Conservation (phyloP, 805 yeast species). For the Starmerella riodocensis region DNA sequence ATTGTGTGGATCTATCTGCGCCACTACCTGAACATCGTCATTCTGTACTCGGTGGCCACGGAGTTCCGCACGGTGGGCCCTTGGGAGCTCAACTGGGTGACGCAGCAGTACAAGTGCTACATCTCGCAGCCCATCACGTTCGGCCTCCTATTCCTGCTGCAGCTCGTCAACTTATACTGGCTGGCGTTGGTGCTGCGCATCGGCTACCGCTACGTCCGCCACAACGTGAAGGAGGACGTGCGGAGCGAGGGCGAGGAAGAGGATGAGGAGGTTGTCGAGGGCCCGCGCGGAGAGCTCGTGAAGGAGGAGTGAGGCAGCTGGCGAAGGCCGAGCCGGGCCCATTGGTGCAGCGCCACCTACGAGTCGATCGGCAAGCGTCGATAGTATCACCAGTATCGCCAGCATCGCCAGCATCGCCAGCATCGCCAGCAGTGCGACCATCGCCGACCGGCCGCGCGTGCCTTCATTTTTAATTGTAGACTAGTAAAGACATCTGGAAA, state of each 20-base stretch:
- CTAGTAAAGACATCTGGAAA: too few species aligned
- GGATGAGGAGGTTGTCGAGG: slow-evolving; percentile 25
- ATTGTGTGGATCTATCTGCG: slow-evolving; percentile 75
- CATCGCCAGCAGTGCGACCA: too few species aligned
- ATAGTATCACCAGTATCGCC: too few species aligned
- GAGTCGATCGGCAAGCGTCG: too few species aligned
- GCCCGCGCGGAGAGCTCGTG: slow-evolving; percentile 18
- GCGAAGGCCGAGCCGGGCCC: too few species aligned
- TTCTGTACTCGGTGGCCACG: slow-evolving; percentile 47
- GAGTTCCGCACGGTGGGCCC: slow-evolving; percentile 80
- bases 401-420: too few species aligned
- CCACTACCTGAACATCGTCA: slow-evolving; percentile 68
- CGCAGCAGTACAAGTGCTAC: slow-evolving; percentile 94
- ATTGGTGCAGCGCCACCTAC: too few species aligned
- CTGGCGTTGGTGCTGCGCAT: slow-evolving; percentile 68
- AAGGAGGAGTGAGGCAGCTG: too few species aligned
- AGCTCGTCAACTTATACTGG: slow-evolving; percentile 82
- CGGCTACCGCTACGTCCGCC: slow-evolving; percentile 47
- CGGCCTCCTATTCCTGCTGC: slow-evolving; percentile 60
- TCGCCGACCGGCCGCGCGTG: too few species aligned
- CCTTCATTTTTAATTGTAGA: too few species aligned
- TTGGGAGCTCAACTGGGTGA: slow-evolving; percentile 64
- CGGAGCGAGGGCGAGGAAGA: slow-evolving; percentile 79
- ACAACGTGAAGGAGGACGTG: slow-evolving; percentile 43
- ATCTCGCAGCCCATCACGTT: slow-evolving; percentile 87